Evolutionary conservation across 345 rosid genomes (phyloP).

Genomic region (Acer campestre): DNA sequence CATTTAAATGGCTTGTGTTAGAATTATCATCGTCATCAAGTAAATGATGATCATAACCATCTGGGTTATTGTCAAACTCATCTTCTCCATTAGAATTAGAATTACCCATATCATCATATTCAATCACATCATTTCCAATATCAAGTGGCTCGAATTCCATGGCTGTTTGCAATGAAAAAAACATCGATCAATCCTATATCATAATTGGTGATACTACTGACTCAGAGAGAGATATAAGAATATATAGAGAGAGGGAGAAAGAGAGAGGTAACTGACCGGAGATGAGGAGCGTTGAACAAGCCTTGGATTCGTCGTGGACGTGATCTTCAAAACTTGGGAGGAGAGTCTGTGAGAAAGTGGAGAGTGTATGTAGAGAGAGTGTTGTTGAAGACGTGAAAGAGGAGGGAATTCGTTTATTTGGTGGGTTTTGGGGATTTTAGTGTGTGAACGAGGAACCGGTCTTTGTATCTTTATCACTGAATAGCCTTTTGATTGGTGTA

Average conservation of each 20-base stretch:
- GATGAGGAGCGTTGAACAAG: constrained; percentile 12
- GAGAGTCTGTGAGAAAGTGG: too few relatives aligned
- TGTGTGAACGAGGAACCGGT: not conserved
- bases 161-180: constrained; percentile 10
- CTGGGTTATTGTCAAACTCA: constrained; percentile 13
- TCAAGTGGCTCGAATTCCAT: constrained; percentile 28
- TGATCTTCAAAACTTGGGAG: not conserved
- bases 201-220: not conserved
- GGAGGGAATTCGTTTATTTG: constrained; percentile 10
- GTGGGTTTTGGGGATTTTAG: constrained; percentile 17
- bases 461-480: not conserved
- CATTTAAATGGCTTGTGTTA: not conserved
- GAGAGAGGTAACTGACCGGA: constrained; percentile 24
- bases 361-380: too few relatives aligned
- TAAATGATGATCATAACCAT: constrained; percentile 6
- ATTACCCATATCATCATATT: constrained; percentile 13
- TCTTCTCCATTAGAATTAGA: constrained; percentile 11
- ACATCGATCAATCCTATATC: constrained; percentile 4
- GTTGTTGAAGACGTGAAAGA: not conserved
- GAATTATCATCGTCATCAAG: not conserved
- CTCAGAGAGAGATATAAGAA: too few relatives aligned
- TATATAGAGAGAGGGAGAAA: not conserved
- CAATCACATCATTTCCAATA: constrained; percentile 21
- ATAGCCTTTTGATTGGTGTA: constrained; percentile 7
- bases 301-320: not conserved